Evolutionary conservation across 306 rosid genomes (phyloP).

Genomic region (Amphicarpaea edgeworthii): DNA sequence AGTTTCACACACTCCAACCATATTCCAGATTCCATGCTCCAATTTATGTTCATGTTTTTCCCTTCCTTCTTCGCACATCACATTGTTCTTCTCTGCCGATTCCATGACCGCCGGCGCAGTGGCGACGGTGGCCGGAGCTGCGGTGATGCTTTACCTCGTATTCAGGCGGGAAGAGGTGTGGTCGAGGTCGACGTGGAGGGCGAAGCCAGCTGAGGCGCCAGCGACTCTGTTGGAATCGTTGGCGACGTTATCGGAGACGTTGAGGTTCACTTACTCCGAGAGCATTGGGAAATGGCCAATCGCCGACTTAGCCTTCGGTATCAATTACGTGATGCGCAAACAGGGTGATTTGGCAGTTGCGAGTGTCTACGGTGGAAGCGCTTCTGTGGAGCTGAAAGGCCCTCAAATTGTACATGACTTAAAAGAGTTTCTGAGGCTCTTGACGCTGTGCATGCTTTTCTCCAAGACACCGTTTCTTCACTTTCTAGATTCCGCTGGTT

Average conservation of each 20-base stretch:
- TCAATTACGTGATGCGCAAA: slow-evolving; percentile 78
- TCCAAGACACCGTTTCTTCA: slow-evolving; percentile 77
- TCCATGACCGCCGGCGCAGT: slow-evolving; percentile 79
- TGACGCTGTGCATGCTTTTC: slow-evolving; percentile 27
- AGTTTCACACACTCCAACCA: not conserved
- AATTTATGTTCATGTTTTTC: not conserved
- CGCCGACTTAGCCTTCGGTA: slow-evolving; percentile 85
- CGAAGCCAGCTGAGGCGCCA: slow-evolving; percentile 83
- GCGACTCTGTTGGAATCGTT: slow-evolving; percentile 78
- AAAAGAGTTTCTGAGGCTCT: not conserved
- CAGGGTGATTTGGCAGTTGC: slow-evolving; percentile 73
- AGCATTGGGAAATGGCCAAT: slow-evolving; percentile 91
- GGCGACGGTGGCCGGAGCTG: slow-evolving; percentile 88
- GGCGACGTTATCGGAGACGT: slow-evolving; percentile 71
- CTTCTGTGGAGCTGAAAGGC: slow-evolving; percentile 66
- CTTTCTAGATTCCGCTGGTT: slow-evolving; percentile 74
- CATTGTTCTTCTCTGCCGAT: slow-evolving; percentile 6
- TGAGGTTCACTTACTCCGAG: slow-evolving; percentile 79
- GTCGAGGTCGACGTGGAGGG: slow-evolving; percentile 43
- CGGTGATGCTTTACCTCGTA: slow-evolving; percentile 61
- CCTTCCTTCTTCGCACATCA: not conserved
- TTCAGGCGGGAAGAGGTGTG: slow-evolving; percentile 60
- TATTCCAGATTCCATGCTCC: not conserved
- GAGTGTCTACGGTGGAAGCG: slow-evolving; percentile 63
- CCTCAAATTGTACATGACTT: not conserved